Conservation (phyloP, 2,329 filamentous ascomycete genomes). For the Onygena corvina region DNA sequence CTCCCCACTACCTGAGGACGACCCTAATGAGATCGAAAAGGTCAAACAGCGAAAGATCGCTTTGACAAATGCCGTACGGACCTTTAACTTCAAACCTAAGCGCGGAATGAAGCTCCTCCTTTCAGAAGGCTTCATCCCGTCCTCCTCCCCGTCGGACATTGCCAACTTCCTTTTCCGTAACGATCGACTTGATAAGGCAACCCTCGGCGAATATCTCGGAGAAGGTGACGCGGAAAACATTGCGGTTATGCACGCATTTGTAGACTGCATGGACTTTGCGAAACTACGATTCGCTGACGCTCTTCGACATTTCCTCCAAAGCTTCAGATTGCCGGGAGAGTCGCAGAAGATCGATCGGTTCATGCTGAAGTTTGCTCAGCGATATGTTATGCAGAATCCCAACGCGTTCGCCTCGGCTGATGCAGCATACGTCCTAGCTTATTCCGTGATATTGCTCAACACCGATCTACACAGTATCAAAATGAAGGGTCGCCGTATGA, state of each 20-base stretch:
- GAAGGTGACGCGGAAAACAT: conserved; percentile 90
- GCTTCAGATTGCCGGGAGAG: conserved; percentile 88
- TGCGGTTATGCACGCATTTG: conserved; percentile 96
- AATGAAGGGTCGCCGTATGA: conserved; percentile 73
- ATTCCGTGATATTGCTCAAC: conserved; percentile 94
- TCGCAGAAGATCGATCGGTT: conserved; percentile 98
- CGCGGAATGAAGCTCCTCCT: conserved; percentile 75
- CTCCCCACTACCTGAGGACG: conserved; percentile 67
- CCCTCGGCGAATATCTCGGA: conserved; percentile 86
- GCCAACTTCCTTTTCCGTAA: conserved; percentile 70
- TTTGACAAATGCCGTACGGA: conserved; percentile 70
- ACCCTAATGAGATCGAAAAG: conserved; percentile 86
- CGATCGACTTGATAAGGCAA: conserved; percentile 77
- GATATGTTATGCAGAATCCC: conserved; percentile 87
- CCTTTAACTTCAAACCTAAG: conserved; percentile 98
- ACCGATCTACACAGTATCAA: conserved; percentile 90
- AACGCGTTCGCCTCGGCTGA: conserved; percentile 97
- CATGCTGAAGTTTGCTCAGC: conserved; percentile 97
- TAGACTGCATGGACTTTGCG: conserved; percentile 86
- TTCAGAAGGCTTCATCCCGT: conserved; percentile 75
- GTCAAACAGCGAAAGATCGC: conserved; percentile 92
- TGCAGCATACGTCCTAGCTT: conserved; percentile 88
- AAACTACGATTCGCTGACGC: conserved; percentile 89
- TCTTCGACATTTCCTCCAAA: conserved; percentile 79
- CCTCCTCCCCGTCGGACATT: conserved; percentile 66